Percentiles rank a stretch among this genome's conserved stretches.
These are phyloP conservation scores for Byssothecium circinans DNA, from an alignment of 2,329 filamentous ascomycete genomes.

Conservation along the genomic window DNA sequence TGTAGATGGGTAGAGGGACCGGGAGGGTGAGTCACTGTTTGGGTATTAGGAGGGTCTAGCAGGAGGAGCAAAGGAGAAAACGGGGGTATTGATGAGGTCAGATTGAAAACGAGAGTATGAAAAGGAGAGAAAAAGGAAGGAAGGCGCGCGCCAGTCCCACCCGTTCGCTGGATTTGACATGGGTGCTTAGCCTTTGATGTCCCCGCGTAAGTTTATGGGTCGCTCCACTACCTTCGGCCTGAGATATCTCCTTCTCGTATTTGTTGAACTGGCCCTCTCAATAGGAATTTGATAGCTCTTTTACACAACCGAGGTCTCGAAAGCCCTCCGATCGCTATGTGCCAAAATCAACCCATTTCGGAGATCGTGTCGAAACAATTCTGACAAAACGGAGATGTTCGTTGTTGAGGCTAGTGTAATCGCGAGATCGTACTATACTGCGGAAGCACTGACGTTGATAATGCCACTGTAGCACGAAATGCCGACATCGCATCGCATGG, in stretches of 20 bases:
- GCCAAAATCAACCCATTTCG: too few species aligned
- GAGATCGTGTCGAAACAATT: too few species aligned
- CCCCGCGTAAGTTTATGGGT: background rate
- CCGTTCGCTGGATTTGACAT: background rate
- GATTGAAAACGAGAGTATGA: background rate
- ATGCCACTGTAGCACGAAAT: background rate
- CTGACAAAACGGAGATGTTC: too few species aligned
- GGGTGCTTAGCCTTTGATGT: background rate
- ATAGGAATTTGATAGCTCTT: too few species aligned
- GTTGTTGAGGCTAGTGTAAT: too few species aligned
- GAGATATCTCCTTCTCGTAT: background rate
- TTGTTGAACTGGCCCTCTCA: too few species aligned
- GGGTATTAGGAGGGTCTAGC: background rate
- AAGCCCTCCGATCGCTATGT: background rate
- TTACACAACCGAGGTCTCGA: background rate
- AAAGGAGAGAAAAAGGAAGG: background rate
- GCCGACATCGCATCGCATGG: background rate
- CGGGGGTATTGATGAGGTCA: background rate
- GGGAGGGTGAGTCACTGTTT: conserved; percentile 6
- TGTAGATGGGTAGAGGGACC: background rate
- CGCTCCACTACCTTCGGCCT: background rate
- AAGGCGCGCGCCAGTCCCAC: background rate
- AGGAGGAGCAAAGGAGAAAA: too few species aligned
- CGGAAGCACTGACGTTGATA: background rate
- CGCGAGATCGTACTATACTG: background rate